Base-by-base conservation (phyloP, 2,329 filamentous ascomycete genomes). In the Aspergillus sp. region DNA sequence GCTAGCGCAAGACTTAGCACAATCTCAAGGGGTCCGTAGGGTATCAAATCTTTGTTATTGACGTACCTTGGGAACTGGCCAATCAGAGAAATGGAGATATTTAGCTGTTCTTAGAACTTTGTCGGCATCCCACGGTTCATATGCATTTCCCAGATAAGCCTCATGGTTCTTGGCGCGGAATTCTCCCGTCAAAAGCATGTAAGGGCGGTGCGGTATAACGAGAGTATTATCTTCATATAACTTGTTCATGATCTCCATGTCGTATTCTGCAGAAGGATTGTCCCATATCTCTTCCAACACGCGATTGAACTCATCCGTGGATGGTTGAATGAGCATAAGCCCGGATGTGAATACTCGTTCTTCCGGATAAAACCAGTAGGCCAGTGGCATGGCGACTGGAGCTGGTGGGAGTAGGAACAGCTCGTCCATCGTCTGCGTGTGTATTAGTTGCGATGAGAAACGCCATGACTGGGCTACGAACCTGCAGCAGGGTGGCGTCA, bases 11-110 rank as follows among this genome's bases (percentile, higher is more conserved):
- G 9, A 4, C 17, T 30, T 19, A 30, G 47, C n/a, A 19, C 1
- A 45, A 0, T 13, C 3, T 3, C 25, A 28, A 28, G 25, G 19
- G 21, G 32, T 36, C 32, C 1, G 2, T 28, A 28, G 25, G 25
- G 7, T 8, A 8, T 0, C 25, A 28, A 28, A 28, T 28, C 25
- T 8, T 28, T 28, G 25, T 28, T 28, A 2, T 28, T 28, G 3
- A 28, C 25, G 25, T 28, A 41, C 52, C 51, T 59, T 59, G 7
- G 57, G 50, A 12, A 89, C 68, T 0, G 87, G 87, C 84, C 84
- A 88, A 67, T 90, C 87, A 28, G 84, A 87, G 70, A 89, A 90
- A 70, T 89, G 87, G 2, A 89, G 72, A 19, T 85, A 79, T 62
- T 87, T 89, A 2, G 85, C 82, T 63, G 88, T 84, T 25, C 79